These are phyloP conservation scores for Sugiyamaella qingdaonensis DNA, from an alignment of 805 yeast species.

Conservation along the genomic window DNA sequence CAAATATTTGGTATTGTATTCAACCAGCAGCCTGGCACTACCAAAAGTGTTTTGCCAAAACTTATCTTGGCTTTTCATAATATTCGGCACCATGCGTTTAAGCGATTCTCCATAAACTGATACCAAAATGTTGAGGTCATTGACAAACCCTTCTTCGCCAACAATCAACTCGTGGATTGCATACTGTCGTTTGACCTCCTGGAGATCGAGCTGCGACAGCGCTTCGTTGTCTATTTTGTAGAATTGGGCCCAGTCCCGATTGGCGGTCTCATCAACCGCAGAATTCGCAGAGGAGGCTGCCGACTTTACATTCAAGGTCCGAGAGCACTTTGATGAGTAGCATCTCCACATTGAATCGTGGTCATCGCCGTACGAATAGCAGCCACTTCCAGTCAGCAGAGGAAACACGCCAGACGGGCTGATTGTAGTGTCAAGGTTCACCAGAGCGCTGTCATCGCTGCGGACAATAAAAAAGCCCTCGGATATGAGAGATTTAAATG, in stretches of 20 bases:
- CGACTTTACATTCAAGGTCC: constrained; percentile 20
- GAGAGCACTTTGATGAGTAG: constrained; percentile 28
- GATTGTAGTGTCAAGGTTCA: constrained; percentile 2
- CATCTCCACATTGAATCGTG: constrained; percentile 20
- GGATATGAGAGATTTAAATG: constrained; percentile 22
- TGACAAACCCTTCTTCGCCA: constrained; percentile 65
- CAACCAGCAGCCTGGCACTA: constrained; percentile 52
- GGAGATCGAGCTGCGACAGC: constrained; percentile 22
- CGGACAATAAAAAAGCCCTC: constrained; percentile 23
- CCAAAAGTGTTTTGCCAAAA: constrained; percentile 57
- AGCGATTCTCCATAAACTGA: constrained; percentile 49
- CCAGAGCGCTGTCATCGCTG: constrained; percentile 13
- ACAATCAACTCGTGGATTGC: constrained; percentile 70
- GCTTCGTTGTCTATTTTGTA: constrained; percentile 27
- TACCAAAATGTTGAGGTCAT: constrained; percentile 61
- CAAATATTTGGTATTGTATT: constrained; percentile 50
- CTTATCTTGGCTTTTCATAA: constrained; percentile 48
- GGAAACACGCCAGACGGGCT: constrained; percentile 33
- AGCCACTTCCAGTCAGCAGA: constrained; percentile 31
- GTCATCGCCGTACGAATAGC: constrained; percentile 22
- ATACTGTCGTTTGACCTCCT: constrained; percentile 62
- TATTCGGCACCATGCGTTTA: constrained; percentile 36
- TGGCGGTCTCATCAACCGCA: constrained; percentile 17
- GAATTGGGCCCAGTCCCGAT: constrained; percentile 26
- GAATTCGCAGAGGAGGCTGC: constrained; percentile 15